These are phyloP conservation scores for Pinus tabuliformis DNA, from an alignment of 75 land plant species.

Conservation along the genomic window DNA sequence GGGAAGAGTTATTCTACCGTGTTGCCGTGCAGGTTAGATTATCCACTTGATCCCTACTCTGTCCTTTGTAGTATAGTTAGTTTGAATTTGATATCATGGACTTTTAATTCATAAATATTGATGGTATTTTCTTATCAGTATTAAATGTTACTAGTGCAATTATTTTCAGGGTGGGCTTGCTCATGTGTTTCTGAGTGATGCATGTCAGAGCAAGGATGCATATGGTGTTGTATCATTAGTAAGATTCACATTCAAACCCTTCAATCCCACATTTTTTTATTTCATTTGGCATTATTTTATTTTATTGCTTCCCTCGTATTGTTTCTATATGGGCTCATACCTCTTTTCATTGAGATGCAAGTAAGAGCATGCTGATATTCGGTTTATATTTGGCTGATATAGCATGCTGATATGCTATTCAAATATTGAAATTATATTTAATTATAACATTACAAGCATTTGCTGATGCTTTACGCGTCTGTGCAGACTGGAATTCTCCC, in stretches of 20 bases:
- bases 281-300: not conserved
- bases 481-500: constrained; percentile 85
- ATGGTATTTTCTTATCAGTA: not conserved
- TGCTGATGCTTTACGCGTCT: not conserved
- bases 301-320: not conserved
- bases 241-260: constrained; percentile 1
- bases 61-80: not conserved
- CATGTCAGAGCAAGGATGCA: constrained; percentile 45
- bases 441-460: not conserved
- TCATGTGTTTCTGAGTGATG: constrained; percentile 74
- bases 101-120: not conserved
- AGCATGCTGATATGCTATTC: not conserved
- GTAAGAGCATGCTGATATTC: not conserved
- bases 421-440: not conserved
- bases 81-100: not conserved
- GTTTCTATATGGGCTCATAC: not conserved
- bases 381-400: not conserved
- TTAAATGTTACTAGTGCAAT: not conserved
- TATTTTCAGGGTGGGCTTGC: constrained; percentile 72
- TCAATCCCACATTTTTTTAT: not conserved
- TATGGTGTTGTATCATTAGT: constrained; percentile 78
- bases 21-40: constrained; percentile 83
- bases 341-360: not conserved
- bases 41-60: constrained; percentile 4
- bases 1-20: constrained; percentile 95